Evolutionary conservation across 2,329 filamentous ascomycete species (phyloP).

Genomic region (Furcasterigmium sp.): DNA sequence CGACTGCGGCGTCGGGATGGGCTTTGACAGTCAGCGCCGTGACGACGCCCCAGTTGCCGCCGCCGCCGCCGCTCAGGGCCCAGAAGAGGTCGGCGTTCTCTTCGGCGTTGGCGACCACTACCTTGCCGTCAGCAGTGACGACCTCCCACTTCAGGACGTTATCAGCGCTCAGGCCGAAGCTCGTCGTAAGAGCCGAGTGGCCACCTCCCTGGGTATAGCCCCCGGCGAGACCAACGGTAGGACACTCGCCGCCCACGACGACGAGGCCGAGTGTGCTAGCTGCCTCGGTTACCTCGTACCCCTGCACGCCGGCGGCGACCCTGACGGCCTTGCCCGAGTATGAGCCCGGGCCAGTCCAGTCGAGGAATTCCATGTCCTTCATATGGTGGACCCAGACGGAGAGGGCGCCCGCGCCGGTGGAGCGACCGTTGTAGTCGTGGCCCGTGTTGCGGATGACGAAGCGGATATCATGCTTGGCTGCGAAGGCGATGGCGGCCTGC

Average conservation of each 20-base stretch:
- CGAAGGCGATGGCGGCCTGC: constrained; percentile 41
- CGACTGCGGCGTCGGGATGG: constrained; percentile 24
- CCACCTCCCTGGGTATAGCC: constrained; percentile 34
- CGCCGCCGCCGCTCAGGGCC: constrained; percentile 41
- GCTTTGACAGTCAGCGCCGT: constrained; percentile 29
- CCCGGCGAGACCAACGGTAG: constrained; percentile 20
- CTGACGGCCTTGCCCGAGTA: constrained; percentile 46
- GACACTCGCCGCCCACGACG: constrained; percentile 50
- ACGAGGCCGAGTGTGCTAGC: constrained; percentile 40
- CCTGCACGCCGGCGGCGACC: constrained; percentile 49
- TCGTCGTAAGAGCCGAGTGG: constrained; percentile 39
- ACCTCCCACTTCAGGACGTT: constrained; percentile 44
- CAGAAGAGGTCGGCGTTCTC: constrained; percentile 44
- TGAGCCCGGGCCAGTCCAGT: constrained; percentile 13
- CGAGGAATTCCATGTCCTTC: constrained; percentile 24
- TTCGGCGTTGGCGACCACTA: constrained; percentile 31
- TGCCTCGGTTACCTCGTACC: constrained; percentile 44
- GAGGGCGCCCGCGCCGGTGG: constrained; percentile 44
- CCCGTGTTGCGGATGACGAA: constrained; percentile 48
- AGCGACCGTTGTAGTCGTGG: constrained; percentile 48
- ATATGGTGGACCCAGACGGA: constrained; percentile 42
- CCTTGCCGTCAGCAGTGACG: constrained; percentile 37
- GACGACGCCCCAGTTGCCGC: constrained; percentile 38
- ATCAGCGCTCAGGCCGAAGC: constrained; percentile 38
- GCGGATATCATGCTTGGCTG: constrained; percentile 38